Evolutionary conservation across 2,329 filamentous ascomycete genomes (phyloP), one percentile per base, ranked within the genome.

Genomic region (Sporothrix euskadiensis): DNA sequence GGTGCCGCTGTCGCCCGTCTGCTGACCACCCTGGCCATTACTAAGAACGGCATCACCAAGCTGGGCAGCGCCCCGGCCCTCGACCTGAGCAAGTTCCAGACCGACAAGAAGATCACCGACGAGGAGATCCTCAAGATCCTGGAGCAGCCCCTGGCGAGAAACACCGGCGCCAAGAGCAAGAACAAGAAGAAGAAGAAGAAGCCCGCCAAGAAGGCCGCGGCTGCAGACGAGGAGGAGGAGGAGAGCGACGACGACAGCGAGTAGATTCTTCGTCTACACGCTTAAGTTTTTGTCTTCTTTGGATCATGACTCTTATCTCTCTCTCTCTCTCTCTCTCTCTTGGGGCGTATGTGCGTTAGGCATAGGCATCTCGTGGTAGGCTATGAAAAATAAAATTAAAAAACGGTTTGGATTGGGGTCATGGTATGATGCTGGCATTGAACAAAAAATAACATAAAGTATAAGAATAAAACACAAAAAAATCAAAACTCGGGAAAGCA

Each of bases 71-170:
- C 96, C 47, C 90, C 92, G 75, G 82, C 90, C 30, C 87, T 92
- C 76, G 94, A 98, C 80, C 82, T 96, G 75, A 88, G 87, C 81
- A 94, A 94, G 86, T 89, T 91, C 87, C 92, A 97, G 88, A 91
- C 93, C 47, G 94, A 98, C 83, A 98, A 98, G 89, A 98, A 98
- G 89, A 97, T 99, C 80, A 91, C 90, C 77, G 95, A 98, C 77
- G 94, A 97, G 85, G 95, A 98, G 85, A 88, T 99, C 77, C 90
- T 98, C 78, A 93, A 96, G 87, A 95, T 98, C 77, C 88, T 99
- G 70, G 94, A 96, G 84, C 92, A 93, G 83, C 95, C 95, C 44
- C 84, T 97, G 78, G 86, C 91, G 77, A 93, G 93, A 84, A 92
- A 93, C 85, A 94, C 94, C 82, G 94, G 94, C 81, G 35, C 68